Conservation (phyloP, 1,284 basidiomycete species). For the Rhodotorula mucilaginosa region DNA sequence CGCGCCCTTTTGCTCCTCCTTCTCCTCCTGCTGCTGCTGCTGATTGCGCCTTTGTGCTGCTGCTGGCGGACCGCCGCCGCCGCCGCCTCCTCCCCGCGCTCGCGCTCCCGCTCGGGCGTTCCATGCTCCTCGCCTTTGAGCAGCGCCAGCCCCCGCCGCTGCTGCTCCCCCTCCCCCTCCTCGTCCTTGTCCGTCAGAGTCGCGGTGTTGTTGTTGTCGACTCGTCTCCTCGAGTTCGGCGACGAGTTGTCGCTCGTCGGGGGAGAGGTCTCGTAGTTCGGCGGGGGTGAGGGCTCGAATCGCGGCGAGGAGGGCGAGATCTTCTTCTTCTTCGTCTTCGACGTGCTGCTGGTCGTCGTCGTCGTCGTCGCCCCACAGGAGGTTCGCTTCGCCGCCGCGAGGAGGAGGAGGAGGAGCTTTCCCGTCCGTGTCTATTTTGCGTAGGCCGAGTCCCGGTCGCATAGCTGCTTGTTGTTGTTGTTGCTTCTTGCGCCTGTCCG, state of each 20-base stretch:
- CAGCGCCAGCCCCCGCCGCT: neutral
- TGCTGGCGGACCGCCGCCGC: too few species aligned
- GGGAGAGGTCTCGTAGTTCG: constrained; percentile 8
- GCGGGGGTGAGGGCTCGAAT: constrained; percentile 7
- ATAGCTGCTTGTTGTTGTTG: neutral
- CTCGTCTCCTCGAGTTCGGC: constrained; percentile 1
- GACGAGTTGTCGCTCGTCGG: constrained; percentile 13
- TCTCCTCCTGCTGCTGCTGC: neutral
- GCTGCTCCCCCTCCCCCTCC: neutral
- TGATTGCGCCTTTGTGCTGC: neutral
- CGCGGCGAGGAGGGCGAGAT: constrained; percentile 18
- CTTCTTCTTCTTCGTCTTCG: neutral
- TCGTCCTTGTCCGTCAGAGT: neutral
- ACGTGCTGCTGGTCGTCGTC: neutral
- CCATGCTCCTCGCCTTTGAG: neutral
- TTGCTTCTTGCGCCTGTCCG: too few species aligned
- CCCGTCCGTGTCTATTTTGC: neutral
- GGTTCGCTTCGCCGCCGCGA: too few species aligned
- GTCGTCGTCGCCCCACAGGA: neutral
- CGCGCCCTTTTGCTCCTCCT: too few species aligned
- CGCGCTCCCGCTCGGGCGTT: neutral
- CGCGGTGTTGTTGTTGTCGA: neutral
- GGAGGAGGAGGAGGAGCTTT: neutral
- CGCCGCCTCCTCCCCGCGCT: neutral
- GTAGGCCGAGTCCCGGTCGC: neutral